phyloP scores from a whole-genome alignment of 208 protist species.

The Lotmaria passim region DNA sequence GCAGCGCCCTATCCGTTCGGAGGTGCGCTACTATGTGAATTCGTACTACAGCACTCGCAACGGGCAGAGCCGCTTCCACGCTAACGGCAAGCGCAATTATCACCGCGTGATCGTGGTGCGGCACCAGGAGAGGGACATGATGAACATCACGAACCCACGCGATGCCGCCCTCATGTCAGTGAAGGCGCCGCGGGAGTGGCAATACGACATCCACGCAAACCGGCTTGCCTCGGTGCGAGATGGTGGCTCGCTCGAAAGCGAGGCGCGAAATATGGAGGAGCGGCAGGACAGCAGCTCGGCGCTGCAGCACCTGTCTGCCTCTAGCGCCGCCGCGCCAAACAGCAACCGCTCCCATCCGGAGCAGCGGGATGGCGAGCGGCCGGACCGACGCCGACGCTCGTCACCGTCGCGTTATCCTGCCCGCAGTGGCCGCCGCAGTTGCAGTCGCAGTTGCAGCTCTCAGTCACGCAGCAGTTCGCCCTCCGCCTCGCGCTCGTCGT shows the following conservation, averaged over 20 bases:
- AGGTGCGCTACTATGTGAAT: constrained; percentile 49
- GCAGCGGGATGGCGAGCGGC: neutral
- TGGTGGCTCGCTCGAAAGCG: neutral
- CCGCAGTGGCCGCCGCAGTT: neutral
- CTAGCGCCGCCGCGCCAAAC: no score
- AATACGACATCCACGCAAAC: constrained; percentile 18
- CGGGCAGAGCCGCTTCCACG: constrained; percentile 17
- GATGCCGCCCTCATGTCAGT: constrained; percentile 1
- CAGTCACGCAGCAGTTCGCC: constrained; percentile 4
- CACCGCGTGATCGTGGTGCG: constrained; percentile 32
- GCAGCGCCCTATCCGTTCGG: constrained; percentile 27
- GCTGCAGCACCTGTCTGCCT: neutral
- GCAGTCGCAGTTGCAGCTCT: constrained; percentile 1
- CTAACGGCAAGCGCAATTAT: constrained; percentile 31
- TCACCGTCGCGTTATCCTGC: neutral
- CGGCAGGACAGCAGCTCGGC: neutral
- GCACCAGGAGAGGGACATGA: constrained; percentile 5
- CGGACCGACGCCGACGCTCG: neutral
- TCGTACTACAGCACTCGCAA: constrained; percentile 26
- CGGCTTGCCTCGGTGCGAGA: constrained; percentile 15
- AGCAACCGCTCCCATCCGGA: no score
- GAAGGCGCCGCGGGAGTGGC: constrained; percentile 33
- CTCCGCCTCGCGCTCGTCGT: constrained; percentile 3
- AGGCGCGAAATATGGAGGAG: neutral
- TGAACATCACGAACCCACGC: constrained; percentile 15